Evolutionary conservation across 306 rosid genomes (phyloP), one percentile per base, ranked within the genome.

Genomic region (Glycine soja): DNA sequence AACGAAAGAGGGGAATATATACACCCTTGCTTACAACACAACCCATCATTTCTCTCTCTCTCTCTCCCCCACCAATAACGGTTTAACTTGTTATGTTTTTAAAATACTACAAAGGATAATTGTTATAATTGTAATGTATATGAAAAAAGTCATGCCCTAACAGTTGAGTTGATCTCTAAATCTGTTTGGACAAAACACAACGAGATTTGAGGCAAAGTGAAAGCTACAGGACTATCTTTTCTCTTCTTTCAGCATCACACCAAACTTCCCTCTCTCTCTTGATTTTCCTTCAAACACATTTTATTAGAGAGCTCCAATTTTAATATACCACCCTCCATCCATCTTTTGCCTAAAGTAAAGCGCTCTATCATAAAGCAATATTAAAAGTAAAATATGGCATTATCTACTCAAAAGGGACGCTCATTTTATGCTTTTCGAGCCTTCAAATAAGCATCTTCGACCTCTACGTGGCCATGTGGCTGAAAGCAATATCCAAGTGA

Each of bases 351-450:
- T 88, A 93, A 96, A 96, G 98, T 87, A 90, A 91, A 91, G 97
- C 82, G 80, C 86, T 88, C 85, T 86, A 83, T 87, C 88, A 84
- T 87, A 93, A 93, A 92, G 93, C 92, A 90, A 81, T 82, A 89
- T 88, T 89, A 88, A 95, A 93, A 96, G 97, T 83, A 96, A 92
- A 91, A 92, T 87, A 93, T 95, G 98, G 98, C 98, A 93, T 93
- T 95, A 93, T 93, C 96, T 93, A 95, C 97, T 95, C 96, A 93
- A 93, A 93, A 91, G 99, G 90, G 90, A 75, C 83, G 93, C 94
- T 91, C 92, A 86, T 91, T 93, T 93, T 85, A 84, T 93, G 91
- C 97, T 91, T 93, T 38, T 93, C 88, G 82, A 86, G 91, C 91
- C 91, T 90, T 91, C 94, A 91, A 90, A 88, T 85, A 75, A 91